These are phyloP conservation scores for Rhizopogon rudus DNA, from an alignment of 768 basidiomycete species.

Conservation along the genomic window DNA sequence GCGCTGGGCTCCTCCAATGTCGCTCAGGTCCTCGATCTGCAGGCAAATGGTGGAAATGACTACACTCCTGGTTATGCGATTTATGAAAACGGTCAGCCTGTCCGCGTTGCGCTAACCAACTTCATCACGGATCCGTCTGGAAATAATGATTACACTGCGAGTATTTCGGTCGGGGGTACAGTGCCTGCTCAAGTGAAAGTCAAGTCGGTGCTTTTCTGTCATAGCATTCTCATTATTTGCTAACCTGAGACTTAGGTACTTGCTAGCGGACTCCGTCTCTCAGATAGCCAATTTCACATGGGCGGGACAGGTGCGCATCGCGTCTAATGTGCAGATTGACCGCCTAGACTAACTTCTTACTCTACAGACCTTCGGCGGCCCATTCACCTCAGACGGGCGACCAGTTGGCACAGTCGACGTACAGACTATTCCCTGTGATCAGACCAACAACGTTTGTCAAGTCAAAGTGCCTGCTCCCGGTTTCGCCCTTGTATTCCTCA, in stretches of 20 bases:
- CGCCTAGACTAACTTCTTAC: background rate
- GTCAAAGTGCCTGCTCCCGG: constrained; percentile 66
- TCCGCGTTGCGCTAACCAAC: constrained; percentile 67
- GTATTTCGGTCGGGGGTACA: constrained; percentile 42
- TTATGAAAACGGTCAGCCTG: constrained; percentile 63
- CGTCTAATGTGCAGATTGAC: background rate
- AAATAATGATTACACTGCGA: constrained; percentile 46
- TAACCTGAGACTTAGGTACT: constrained; percentile 36
- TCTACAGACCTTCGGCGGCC: constrained; percentile 52
- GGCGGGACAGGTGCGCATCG: constrained; percentile 60
- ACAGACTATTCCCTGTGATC: constrained; percentile 56
- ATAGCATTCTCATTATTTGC: background rate
- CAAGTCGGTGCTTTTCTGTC: constrained; percentile 36
- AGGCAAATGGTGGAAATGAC: constrained; percentile 42
- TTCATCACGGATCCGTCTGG: constrained; percentile 60
- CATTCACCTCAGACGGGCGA: constrained; percentile 64
- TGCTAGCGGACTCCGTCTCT: constrained; percentile 49
- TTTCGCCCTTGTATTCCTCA: constrained; percentile 73
- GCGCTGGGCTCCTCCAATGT: constrained; percentile 59
- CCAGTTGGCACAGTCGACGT: constrained; percentile 51
- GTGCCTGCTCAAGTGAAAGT: constrained; percentile 46
- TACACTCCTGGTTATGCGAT: constrained; percentile 60
- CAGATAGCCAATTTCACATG: constrained; percentile 67
- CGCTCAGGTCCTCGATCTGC: constrained; percentile 64
- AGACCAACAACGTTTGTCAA: constrained; percentile 44